Percentiles rank a stretch among this genome's conserved stretches.
These are phyloP conservation scores for Cylindrotheca fusiformis DNA, from an alignment of 108 stramenopile species.

Conservation along the genomic window DNA sequence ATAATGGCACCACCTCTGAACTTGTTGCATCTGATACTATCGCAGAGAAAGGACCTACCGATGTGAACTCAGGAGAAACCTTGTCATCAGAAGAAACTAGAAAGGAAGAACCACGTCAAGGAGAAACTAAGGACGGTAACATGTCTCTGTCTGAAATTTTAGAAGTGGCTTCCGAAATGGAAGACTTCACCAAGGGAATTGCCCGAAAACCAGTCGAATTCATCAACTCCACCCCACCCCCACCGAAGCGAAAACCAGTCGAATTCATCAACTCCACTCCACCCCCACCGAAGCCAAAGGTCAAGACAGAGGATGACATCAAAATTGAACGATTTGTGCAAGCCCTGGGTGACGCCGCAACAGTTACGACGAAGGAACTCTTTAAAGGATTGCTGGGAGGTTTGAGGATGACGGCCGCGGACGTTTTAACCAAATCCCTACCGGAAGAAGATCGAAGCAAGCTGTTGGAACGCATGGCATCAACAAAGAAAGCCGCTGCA, in stretches of 20 bases:
- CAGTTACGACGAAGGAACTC: not conserved
- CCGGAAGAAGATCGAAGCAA: constrained; percentile 33
- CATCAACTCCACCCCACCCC: not conserved
- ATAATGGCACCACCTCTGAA: too few species aligned
- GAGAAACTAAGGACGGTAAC: not conserved
- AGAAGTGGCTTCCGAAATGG: not conserved
- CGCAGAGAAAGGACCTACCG: too few species aligned
- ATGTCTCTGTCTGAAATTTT: not conserved
- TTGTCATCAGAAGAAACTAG: too few species aligned
- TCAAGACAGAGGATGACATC: not conserved
- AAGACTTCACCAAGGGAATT: not conserved
- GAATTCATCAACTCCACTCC: not conserved
- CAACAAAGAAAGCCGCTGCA: not conserved
- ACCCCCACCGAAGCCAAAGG: not conserved
- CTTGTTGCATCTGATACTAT: too few species aligned
- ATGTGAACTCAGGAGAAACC: too few species aligned
- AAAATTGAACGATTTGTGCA: not conserved
- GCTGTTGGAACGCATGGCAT: constrained; percentile 3
- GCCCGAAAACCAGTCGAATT: not conserved
- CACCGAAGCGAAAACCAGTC: not conserved
- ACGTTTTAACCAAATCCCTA: constrained; percentile 23
- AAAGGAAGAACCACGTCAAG: too few species aligned
- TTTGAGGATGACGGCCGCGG: constrained; percentile 30
- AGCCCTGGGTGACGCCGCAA: not conserved
- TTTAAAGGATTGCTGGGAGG: not conserved